Conservation (phyloP, 371 early-diverging fungal species). For the Saksenaea oblongispora region DNA sequence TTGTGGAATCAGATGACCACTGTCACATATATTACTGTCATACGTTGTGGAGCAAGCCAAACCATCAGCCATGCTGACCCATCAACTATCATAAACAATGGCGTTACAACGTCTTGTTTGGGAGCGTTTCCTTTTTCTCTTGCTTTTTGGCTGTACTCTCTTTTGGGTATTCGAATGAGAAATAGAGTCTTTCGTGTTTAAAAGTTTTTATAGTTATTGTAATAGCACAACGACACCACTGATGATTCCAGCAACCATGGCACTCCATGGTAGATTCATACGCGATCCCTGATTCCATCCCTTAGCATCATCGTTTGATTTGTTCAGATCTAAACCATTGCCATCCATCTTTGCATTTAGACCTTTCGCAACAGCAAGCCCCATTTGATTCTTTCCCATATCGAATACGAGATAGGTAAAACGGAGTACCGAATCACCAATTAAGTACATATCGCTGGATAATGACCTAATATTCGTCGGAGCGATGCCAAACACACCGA, state of each 20-base stretch:
- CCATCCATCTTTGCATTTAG: background rate
- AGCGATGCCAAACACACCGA: constrained; percentile 33
- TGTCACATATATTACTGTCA: no score
- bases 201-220: background rate
- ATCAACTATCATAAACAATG: no score
- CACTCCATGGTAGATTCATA: background rate
- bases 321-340: background rate
- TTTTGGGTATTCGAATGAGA: no score
- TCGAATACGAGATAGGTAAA: constrained; percentile 38
- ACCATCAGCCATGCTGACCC: background rate
- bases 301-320: background rate
- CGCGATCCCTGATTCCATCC: background rate
- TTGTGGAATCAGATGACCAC: no score
- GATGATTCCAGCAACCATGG: background rate
- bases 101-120: no score
- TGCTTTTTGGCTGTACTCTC: background rate
- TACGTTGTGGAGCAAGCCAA: background rate
- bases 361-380: constrained; percentile 11
- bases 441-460: background rate
- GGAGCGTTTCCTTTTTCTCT: no score
- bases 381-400: constrained; percentile 20
- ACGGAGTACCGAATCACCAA: constrained; percentile 32
- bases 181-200: background rate
- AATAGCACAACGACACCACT: background rate
- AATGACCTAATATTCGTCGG: constrained; percentile 1